These are phyloP conservation scores for Quercus alba DNA, from an alignment of 306 rosid genomes.

Conservation along the genomic window DNA sequence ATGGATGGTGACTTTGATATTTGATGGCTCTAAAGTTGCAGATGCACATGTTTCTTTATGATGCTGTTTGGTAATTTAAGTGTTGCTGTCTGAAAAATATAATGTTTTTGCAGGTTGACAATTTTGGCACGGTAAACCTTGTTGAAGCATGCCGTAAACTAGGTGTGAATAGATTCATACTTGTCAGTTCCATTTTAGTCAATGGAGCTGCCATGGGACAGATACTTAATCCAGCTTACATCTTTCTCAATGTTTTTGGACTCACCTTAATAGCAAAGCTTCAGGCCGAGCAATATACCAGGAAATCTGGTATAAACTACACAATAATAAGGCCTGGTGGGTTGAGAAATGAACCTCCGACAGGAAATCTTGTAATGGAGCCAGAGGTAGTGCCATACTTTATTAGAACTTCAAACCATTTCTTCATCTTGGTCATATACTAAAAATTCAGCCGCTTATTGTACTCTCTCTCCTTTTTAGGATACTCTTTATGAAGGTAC, in stretches of 20 bases:
- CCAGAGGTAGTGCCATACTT: slow-evolving; percentile 62
- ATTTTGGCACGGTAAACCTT: slow-evolving; percentile 85
- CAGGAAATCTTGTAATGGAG: slow-evolving; percentile 83
- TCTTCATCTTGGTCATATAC: neutral
- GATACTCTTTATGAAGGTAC: slow-evolving; percentile 78
- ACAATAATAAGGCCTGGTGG: slow-evolving; percentile 98
- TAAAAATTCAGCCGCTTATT: neutral
- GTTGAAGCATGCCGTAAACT: slow-evolving; percentile 85
- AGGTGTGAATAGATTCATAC: slow-evolving; percentile 78
- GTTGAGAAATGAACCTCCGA: slow-evolving; percentile 82
- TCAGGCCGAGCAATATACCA: slow-evolving; percentile 71
- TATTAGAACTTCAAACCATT: slow-evolving; percentile 8
- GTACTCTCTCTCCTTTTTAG: slow-evolving; percentile 26
- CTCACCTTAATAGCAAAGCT: slow-evolving; percentile 92
- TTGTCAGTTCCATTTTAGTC: slow-evolving; percentile 88
- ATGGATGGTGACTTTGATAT: neutral
- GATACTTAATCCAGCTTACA: slow-evolving; percentile 85
- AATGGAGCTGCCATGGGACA: slow-evolving; percentile 98
- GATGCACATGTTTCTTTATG: neutral
- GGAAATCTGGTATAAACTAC: slow-evolving; percentile 92
- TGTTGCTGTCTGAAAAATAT: slow-evolving; percentile 3
- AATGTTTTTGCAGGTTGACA: slow-evolving; percentile 69
- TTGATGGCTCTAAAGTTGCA: neutral
- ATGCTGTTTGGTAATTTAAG: neutral
- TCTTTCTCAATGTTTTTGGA: slow-evolving; percentile 85